Percentiles rank a stretch among this genome's conserved stretches.
phyloP scores from a whole-genome alignment of 2,329 filamentous ascomycete genomes.

The Hymenoscyphus fraxineus region DNA sequence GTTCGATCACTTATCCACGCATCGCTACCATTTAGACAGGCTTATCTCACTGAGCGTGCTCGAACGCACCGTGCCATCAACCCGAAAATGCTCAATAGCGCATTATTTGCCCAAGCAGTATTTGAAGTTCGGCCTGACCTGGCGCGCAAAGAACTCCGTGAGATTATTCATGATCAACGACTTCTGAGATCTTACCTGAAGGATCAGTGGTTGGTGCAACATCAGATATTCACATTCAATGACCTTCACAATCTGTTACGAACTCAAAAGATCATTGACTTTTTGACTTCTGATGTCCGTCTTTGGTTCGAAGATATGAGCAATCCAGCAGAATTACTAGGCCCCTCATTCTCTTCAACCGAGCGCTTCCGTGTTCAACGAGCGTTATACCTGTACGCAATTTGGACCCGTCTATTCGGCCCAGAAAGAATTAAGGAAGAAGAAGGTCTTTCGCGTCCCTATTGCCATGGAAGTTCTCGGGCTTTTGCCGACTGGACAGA shows the following conservation, averaged over 20 bases:
- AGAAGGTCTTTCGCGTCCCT: no score
- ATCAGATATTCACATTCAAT: not conserved
- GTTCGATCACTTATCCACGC: not conserved
- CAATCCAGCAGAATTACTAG: not conserved
- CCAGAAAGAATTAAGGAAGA: not conserved
- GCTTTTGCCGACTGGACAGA: no score
- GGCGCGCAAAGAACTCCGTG: not conserved
- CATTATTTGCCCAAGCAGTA: not conserved
- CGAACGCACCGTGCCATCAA: not conserved
- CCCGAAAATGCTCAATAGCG: not conserved
- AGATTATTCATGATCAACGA: not conserved
- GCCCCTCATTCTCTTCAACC: not conserved
- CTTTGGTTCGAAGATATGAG: not conserved
- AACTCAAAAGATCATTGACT: not conserved
- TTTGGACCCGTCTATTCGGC: not conserved
- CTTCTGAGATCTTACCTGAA: not conserved
- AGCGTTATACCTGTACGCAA: not conserved
- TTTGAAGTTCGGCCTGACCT: not conserved
- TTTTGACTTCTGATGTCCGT: not conserved
- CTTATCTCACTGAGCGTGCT: not conserved
- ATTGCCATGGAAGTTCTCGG: no score
- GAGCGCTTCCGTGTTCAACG: not conserved
- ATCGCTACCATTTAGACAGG: not conserved
- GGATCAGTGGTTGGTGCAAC: not conserved
- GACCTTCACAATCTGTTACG: not conserved